These are phyloP conservation scores for Fusarium tuaranense DNA, from an alignment of 2,329 filamentous ascomycete species.

Conservation along the genomic window DNA sequence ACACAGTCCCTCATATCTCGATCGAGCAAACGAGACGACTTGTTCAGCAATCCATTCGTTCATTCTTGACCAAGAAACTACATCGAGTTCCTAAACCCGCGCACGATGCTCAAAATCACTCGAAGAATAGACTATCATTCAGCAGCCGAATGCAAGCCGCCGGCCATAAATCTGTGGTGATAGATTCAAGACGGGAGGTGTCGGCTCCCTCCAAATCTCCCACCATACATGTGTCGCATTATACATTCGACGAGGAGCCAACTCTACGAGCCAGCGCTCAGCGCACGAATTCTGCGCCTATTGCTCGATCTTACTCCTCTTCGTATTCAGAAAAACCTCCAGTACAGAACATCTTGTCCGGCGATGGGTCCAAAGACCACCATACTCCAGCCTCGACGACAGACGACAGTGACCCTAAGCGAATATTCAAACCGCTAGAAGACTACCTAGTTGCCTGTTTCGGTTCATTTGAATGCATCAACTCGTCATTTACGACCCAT, in stretches of 20 bases:
- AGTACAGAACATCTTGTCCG: conserved; percentile 29
- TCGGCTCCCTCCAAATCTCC: conserved; percentile 24
- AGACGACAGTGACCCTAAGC: conserved; percentile 57
- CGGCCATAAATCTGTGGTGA: conserved; percentile 11
- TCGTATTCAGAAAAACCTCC: conserved; percentile 56
- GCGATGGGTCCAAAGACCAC: conserved; percentile 26
- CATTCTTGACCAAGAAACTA: conserved; percentile 46
- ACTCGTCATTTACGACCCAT: conserved; percentile 75
- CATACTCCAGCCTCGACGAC: conserved; percentile 31
- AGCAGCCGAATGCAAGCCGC: conserved; percentile 35
- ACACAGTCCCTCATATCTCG: conserved; percentile 48
- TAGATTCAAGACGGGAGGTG: conserved; percentile 14
- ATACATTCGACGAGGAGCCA: conserved; percentile 54
- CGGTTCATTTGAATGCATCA: conserved; percentile 77
- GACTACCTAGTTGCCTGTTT: conserved; percentile 80
- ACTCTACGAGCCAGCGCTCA: conserved; percentile 50
- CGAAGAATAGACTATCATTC: conserved; percentile 34
- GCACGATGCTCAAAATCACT: conserved; percentile 22
- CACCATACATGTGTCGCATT: conserved; percentile 39
- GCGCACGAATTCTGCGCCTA: conserved; percentile 33
- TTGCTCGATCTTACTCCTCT: conserved; percentile 57
- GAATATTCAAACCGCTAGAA: conserved; percentile 81
- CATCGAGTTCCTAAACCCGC: conserved; percentile 24
- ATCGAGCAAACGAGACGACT: conserved; percentile 50
- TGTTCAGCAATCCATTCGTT: conserved; percentile 49